Conservation (phyloP, 106 monocot species). For the Dioscorea zingiberensis region DNA sequence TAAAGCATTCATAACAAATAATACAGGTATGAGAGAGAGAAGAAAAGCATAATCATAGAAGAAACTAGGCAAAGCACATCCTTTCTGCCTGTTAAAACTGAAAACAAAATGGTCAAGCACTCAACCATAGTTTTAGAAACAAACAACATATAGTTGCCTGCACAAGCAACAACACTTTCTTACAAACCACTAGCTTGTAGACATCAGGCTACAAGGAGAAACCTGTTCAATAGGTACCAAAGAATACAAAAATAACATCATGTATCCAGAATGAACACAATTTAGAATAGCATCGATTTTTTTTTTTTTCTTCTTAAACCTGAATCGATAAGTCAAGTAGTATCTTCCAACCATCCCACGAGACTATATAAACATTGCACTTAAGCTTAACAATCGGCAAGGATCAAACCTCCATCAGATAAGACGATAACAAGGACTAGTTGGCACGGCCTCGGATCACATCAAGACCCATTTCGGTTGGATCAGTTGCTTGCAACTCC, state of each 20-base stretch:
- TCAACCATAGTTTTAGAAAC: background rate
- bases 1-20: too few relatives aligned
- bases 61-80: background rate
- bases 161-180: too few relatives aligned
- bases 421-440: background rate
- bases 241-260: slow-evolving; percentile 16
- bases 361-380: slow-evolving; percentile 10
- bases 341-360: slow-evolving; percentile 1
- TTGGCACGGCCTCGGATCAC: slow-evolving; percentile 26
- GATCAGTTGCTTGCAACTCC: slow-evolving; percentile 29
- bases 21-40: too few relatives aligned
- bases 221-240: slow-evolving; percentile 8
- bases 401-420: background rate
- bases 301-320: background rate
- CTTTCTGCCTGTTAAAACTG: background rate
- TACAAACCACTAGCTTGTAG: slow-evolving; percentile 13
- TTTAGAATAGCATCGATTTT: background rate
- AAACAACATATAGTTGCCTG: too few relatives aligned
- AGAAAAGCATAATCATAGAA: too few relatives aligned
- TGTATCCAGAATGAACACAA: background rate
- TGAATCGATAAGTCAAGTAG: slow-evolving; percentile 9
- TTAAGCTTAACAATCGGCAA: slow-evolving; percentile 10
- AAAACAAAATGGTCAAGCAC: slow-evolving; percentile 3
- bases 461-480: slow-evolving; percentile 30
- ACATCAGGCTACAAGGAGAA: slow-evolving; percentile 10